Evolutionary conservation across 1,139 yeast species (phyloP).

Genomic region (Wickerhamomyces sp.): DNA sequence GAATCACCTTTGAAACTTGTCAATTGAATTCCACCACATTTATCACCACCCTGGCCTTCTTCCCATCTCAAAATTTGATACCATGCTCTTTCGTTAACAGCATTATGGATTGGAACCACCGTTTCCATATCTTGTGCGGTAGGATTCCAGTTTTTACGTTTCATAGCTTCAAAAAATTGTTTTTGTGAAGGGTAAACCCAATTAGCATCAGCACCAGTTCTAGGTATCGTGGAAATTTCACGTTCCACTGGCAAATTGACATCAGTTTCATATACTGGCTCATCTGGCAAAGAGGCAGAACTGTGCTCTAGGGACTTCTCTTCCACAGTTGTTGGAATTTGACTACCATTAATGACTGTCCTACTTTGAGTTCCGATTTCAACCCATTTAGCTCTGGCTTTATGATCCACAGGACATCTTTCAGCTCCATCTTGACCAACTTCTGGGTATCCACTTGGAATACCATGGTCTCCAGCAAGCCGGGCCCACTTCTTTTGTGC

Average conservation of each 20-base stretch:
- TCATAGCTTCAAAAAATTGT: slow-evolving; percentile 93
- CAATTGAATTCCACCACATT: slow-evolving; percentile 82
- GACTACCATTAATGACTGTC: slow-evolving; percentile 33
- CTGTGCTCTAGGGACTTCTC: slow-evolving; percentile 34
- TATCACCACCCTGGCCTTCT: slow-evolving; percentile 47
- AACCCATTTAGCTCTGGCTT: slow-evolving; percentile 45
- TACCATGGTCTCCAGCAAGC: slow-evolving; percentile 16
- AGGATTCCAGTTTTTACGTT: slow-evolving; percentile 85
- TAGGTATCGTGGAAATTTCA: slow-evolving; percentile 78
- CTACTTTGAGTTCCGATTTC: slow-evolving; percentile 15
- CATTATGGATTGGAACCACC: slow-evolving; percentile 90
- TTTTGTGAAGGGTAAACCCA: slow-evolving; percentile 97
- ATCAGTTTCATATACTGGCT: slow-evolving; percentile 27
- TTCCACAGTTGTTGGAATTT: slow-evolving; percentile 26
- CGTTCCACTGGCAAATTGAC: slow-evolving; percentile 57
- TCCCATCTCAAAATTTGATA: slow-evolving; percentile 83
- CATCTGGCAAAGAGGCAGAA: slow-evolving; percentile 33
- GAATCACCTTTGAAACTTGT: slow-evolving; percentile 89
- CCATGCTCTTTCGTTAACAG: slow-evolving; percentile 95
- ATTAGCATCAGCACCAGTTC: slow-evolving; percentile 57
- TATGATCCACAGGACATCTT: slow-evolving; percentile 51
- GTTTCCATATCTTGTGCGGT: slow-evolving; percentile 77
- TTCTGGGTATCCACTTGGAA: slow-evolving; percentile 7
- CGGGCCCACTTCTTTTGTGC: slow-evolving; percentile 42
- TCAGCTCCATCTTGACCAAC: slow-evolving; percentile 14